Base-by-base conservation (phyloP, 2,329 filamentous ascomycete species). In the Tolypocladium sp. region DNA sequence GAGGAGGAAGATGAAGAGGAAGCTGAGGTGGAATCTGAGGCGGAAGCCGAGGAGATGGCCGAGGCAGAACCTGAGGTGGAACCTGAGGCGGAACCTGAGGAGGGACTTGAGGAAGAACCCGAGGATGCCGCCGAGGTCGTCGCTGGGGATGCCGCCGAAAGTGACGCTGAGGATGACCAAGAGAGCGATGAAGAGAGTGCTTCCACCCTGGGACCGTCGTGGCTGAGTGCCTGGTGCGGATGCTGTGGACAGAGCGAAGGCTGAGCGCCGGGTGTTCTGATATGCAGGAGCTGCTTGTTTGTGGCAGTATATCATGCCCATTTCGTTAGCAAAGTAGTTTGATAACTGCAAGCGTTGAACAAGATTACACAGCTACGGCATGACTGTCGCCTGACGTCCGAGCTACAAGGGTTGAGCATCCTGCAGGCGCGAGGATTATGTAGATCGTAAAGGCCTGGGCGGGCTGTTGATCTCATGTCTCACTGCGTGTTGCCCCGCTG, bases 211-310 rank as follows among this genome's bases (percentile, higher is more conserved):
- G 9, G 27, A n/a, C 17, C 9, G 49, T 52, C 27, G 46, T 33
- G 49, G 44, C 25, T 62, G 55, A 53, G 56, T 7, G 59, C 59
- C 2, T 59, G 59, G 20, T 61, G 41, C 17, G n/a, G 20, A 20
- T 52, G 42, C 30, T 57, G 58, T 4, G 40, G 15, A 8, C 62
- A 57, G 51, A 63, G 67, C 30, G 69, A n/a, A 57, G 66, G 61
- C 7, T 68, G 65, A 3, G 63, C 59, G 20, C 57, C 15, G 59
- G 56, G 44, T 2, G 44, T 20, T 27, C 4, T 17, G 44, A 33
- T 7, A n/a, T 13, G 49, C 27, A 52, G 49, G 1, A n/a, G 27
- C 20, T 17, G 49, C 17, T 5, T n/a, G 27, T 33, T 33, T 20
- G 27, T 33, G 49, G 15, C 9, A 7, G 30, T 12, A 33, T 6